Percentiles rank a stretch among this genome's conserved stretches.
Conservation (phyloP, 2,329 filamentous ascomycete genomes). For the Fusarium fujikuroi region DNA sequence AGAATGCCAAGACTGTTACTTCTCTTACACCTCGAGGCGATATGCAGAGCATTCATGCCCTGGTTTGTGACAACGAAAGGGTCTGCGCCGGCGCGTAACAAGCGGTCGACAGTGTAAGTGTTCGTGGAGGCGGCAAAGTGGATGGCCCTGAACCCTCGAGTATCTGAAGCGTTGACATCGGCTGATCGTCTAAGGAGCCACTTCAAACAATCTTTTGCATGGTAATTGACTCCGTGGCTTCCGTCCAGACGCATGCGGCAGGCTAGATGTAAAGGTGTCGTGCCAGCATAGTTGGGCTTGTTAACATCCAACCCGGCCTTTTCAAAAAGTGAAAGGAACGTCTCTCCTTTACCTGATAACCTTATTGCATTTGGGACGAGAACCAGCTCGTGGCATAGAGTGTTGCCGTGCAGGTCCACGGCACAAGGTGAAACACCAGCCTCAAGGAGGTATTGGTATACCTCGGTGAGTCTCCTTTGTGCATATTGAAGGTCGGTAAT, state of each 20-base stretch:
- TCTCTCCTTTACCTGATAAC: neutral
- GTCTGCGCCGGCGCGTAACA: slow-evolving; percentile 25
- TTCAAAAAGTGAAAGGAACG: neutral
- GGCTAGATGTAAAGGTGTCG: slow-evolving; percentile 28
- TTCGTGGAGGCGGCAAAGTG: slow-evolving; percentile 32
- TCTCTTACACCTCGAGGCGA: slow-evolving; percentile 28
- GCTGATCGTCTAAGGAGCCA: slow-evolving; percentile 7
- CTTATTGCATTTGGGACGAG: neutral
- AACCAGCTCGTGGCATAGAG: slow-evolving; percentile 27
- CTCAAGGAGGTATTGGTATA: slow-evolving; percentile 17
- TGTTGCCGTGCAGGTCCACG: slow-evolving; percentile 30
- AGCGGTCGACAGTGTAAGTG: slow-evolving; percentile 2
- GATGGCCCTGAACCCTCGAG: slow-evolving; percentile 18
- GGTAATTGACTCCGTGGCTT: neutral
- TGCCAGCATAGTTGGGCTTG: slow-evolving; percentile 17
- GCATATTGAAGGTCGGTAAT: neutral
- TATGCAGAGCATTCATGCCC: slow-evolving; percentile 31
- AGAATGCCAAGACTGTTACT: slow-evolving; percentile 24
- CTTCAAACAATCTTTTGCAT: slow-evolving; percentile 1
- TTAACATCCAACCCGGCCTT: slow-evolving; percentile 12
- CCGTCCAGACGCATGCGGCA: slow-evolving; percentile 1
- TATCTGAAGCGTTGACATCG: slow-evolving; percentile 6
- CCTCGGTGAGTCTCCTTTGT: neutral
- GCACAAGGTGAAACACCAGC: slow-evolving; percentile 13
- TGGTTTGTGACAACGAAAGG: slow-evolving; percentile 24